Evolutionary conservation across 2,329 filamentous ascomycete species (phyloP), one percentile per base, ranked within the genome.

Genomic region (Talaromyces rugulosus): DNA sequence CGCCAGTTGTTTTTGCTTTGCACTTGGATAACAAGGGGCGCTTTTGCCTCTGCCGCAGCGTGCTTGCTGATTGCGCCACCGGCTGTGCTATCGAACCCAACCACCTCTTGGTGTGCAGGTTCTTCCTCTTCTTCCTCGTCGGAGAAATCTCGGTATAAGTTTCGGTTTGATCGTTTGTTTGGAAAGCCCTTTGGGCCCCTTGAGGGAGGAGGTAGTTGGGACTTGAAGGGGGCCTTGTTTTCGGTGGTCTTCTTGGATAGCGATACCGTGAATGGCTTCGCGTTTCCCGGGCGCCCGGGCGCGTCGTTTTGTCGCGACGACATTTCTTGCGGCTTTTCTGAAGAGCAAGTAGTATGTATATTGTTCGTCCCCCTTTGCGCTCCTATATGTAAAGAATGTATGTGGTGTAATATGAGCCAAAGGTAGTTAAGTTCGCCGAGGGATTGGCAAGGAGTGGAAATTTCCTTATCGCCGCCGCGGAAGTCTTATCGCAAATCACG

Each of bases 1-100:
- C 75, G 73, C 65, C 92, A 88, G 80, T 98, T 95, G 74, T 97
- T 97, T 72, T 85, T 87, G 70, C 87, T 90, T 76, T 91, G 90
- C 64, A 92, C 89, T 71, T 91, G 88, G 34, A 86, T 86, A 71
- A 94, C 92, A 79, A 92, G 85, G 66, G 89, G 86, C 70, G 89
- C 81, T 44, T 77, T 75, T 80, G 80, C 68, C 70, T 80, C 64
- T 64, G 76, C 64, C 7, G 68, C 64, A 23, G 63, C 56, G 77
- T 85, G 62, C 74, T 68, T 70, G 4, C 71, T 67, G 47, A 79
- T 75, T 3, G 72, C 75, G 27, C 69, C 74, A 23, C 77, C 77
- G 1, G 76, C 75, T 44, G 68, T 71, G 2, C 75, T 75, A 70
- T 86, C 83, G 69, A 85, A 87, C 31, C 83, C 83, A 5, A 81